phyloP scores from a whole-genome alignment of 306 rosid genomes.

The Myrica gale region DNA sequence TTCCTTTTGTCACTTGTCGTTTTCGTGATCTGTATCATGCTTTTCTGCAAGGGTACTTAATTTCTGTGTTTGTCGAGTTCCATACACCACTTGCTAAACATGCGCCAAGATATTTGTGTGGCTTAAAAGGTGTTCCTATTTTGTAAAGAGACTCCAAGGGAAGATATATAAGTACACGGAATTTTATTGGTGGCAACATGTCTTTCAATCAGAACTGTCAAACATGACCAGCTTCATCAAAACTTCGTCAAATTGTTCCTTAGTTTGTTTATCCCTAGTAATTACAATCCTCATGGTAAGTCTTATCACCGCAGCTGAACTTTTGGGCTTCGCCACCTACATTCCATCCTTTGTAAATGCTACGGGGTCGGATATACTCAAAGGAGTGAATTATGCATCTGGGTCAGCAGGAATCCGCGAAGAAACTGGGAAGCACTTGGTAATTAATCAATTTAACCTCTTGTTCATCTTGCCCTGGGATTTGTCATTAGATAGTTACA shows the following conservation, averaged over 20 bases:
- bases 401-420: conserved; percentile 56
- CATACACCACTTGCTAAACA: too few species aligned
- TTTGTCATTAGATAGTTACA: not conserved
- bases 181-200: too few species aligned
- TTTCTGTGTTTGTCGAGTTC: not conserved
- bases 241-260: too few species aligned
- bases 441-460: not conserved
- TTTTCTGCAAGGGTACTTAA: too few species aligned
- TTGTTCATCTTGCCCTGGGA: not conserved
- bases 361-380: conserved; percentile 15
- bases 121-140: too few species aligned
- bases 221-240: too few species aligned
- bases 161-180: too few species aligned
- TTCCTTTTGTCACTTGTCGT: not conserved
- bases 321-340: conserved; percentile 49
- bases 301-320: conserved; percentile 41
- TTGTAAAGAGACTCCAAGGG: too few species aligned
- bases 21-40: too few species aligned
- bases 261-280: not conserved
- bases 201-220: too few species aligned
- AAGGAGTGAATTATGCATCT: conserved; percentile 77
- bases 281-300: not conserved
- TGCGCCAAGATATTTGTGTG: too few species aligned
- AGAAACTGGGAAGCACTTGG: conserved; percentile 41
- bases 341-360: conserved; percentile 54